These are phyloP conservation scores for Kazachstania martiniae DNA, from an alignment of 805 yeast genomes.

Conservation along the genomic window DNA sequence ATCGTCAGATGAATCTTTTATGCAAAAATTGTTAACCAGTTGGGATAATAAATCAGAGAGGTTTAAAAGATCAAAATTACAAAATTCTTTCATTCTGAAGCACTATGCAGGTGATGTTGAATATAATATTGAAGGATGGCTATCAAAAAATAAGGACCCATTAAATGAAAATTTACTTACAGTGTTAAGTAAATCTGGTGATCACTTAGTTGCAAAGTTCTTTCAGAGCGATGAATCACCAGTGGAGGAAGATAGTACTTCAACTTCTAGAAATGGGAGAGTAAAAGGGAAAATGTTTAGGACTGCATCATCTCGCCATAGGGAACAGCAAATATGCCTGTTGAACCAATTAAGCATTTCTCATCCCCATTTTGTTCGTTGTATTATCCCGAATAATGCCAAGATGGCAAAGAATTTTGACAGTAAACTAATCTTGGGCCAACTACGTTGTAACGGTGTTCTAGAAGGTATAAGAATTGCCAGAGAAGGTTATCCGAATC, in stretches of 20 bases:
- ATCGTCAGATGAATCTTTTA: slow-evolving; percentile 71
- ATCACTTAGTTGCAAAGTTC: slow-evolving; percentile 43
- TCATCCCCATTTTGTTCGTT: slow-evolving; percentile 93
- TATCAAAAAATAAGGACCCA: slow-evolving; percentile 91
- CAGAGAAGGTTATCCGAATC: slow-evolving; percentile 92
- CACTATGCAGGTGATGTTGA: slow-evolving; percentile 98
- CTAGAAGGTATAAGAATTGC: slow-evolving; percentile 96
- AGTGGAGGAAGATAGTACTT: slow-evolving; percentile 3
- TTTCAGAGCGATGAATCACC: slow-evolving; percentile 28
- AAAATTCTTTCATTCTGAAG: slow-evolving; percentile 69
- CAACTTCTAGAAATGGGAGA: neutral
- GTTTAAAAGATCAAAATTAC: slow-evolving; percentile 63
- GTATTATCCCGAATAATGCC: slow-evolving; percentile 79
- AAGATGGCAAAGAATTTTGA: slow-evolving; percentile 66
- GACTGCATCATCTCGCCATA: slow-evolving; percentile 83
- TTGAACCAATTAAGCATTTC: slow-evolving; percentile 68
- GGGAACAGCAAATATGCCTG: slow-evolving; percentile 64
- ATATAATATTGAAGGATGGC: slow-evolving; percentile 85
- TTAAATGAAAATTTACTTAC: slow-evolving; percentile 63
- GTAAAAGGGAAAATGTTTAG: slow-evolving; percentile 10
- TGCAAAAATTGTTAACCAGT: slow-evolving; percentile 60
- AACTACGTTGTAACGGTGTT: slow-evolving; percentile 93
- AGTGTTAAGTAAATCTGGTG: slow-evolving; percentile 47
- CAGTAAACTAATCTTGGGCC: slow-evolving; percentile 70
- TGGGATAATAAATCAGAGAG: slow-evolving; percentile 47